Evolutionary conservation across 495 filamentous ascomycete species (phyloP), one percentile per base, ranked within the genome.

Genomic region (Podospora comata): DNA sequence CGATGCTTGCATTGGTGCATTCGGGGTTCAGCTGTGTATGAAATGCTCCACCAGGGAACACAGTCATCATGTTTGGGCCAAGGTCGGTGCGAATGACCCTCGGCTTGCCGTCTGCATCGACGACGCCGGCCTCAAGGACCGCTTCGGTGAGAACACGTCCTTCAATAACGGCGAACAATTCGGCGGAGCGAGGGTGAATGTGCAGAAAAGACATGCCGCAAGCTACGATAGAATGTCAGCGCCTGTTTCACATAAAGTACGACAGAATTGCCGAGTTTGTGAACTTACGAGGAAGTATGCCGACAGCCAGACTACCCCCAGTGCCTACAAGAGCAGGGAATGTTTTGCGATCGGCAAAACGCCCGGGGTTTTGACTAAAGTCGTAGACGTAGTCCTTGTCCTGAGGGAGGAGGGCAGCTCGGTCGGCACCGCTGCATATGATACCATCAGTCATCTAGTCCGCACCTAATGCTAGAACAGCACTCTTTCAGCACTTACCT

Each of bases 161-260:
- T 5, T 34, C 34, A 58, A 69, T 75, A 60, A 84, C 77, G 62
- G 77, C 79, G 9, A 83, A 79, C 53, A 82, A 79, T 68, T 85
- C 82, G 48, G 74, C 72, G 23, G 81, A 76, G 64, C 83, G 82
- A 15, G 82, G 82, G 73, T 85, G 83, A 20, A 82, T 74, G 71
- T 85, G 83, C 26, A 82, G 79, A 4, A 79, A 80, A 67, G 84
- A 83, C 70, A 85, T 81, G 65, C 79, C 80, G 69, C 82, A 79
- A 18, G 80, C 74, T 53, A 72, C 20, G 6, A 15, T 6, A 23
- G n/a, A 7, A 27, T 15, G 66, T 32, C 30, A 44, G 81, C 70
- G 70, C 78, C 79, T 23, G 54, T 19, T 18, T 56, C 19, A 56
- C 54, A 56, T 18, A 19, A 20, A 20, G 54, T 4, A 56, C 15